Base-by-base conservation (phyloP, 176 grass and related monocot species). In the Lolium rigidum region DNA sequence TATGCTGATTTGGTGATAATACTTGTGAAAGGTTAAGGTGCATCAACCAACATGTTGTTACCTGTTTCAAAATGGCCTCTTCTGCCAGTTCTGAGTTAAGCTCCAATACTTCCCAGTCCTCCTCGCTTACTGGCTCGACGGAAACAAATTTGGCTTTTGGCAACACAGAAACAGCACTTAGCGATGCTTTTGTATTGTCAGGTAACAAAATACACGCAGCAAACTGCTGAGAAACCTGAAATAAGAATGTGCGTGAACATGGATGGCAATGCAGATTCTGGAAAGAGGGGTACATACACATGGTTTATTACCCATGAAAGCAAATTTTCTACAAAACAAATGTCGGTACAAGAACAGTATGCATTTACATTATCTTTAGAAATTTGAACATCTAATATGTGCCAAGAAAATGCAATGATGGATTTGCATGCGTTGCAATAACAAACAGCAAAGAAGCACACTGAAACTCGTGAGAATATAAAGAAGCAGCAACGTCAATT, bases 71-170 rank as follows among this genome's bases (percentile, higher is more conserved):
- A 72, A 72, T 72, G 69, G 69, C 18, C 69, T 47, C 69, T 47
- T 72, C 69, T 12, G 69, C 69, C 70, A 74, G 49, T 2, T 74
- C 70, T 74, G 70, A 74, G 21, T 74, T 74, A 74, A 74, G 70
- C 70, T 74, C 70, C 70, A 74, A 25, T 49, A 74, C 44, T 49
- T 74, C 70, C 70, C 70, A 74, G 70, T 49, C 70, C 41, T 74
- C 44, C 26, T 74, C 70, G 13, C 70, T 74, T 74, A 74, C 21
- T 74, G 70, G 70, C 70, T 74, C 70, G 44, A 74, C 44, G 12
- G 70, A 74, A 49, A 74, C 70, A 25, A 74, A 74, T 74, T 74
- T 74, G 44, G 70, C 70, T 74, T 74, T 74, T 49, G 70, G 70
- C 70, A 74, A 74, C 70, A 49, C 70, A 74, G 70, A 49, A 74